Percentiles rank a stretch among this genome's conserved stretches.
phyloP scores from a whole-genome alignment of 129 eudicot species.

The Silybum marianum region DNA sequence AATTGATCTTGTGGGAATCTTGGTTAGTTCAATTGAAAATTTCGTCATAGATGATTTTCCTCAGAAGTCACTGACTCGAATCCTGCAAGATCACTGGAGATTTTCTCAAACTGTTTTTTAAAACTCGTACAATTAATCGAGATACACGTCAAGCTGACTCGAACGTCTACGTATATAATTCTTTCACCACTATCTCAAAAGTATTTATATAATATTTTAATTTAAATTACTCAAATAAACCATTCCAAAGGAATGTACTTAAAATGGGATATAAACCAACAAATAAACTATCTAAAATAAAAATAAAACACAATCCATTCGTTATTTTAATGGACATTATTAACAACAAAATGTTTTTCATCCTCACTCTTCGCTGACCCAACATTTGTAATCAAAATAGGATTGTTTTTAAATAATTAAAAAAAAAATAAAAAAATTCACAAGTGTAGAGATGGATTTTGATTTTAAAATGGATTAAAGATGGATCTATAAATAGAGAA shows the following conservation, averaged over 20 bases:
- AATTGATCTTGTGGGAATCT: too few relatives aligned
- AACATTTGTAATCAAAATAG: conserved; percentile 20
- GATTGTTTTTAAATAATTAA: background rate
- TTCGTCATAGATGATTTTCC: too few relatives aligned
- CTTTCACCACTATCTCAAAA: background rate
- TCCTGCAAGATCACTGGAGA: too few relatives aligned
- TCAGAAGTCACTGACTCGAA: too few relatives aligned
- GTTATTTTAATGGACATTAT: conserved; percentile 12
- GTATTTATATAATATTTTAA: background rate
- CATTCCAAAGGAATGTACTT: background rate
- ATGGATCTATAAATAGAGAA: conserved; percentile 36
- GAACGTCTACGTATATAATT: too few relatives aligned
- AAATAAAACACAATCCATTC: background rate
- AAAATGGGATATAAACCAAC: too few relatives aligned
- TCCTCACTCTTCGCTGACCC: conserved; percentile 25
- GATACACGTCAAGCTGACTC: too few relatives aligned
- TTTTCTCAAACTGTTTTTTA: too few relatives aligned
- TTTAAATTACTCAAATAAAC: background rate
- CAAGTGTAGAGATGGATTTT: conserved; percentile 27
- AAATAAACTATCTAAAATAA: background rate
- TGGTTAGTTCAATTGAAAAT: too few relatives aligned
- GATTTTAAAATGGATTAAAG: background rate
- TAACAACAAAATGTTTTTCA: background rate
- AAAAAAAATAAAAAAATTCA: background rate
- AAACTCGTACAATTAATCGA: too few relatives aligned